Evolutionary conservation across 2,329 filamentous ascomycete genomes (phyloP), one percentile per base, ranked within the genome.

Genomic region (Trichoderma cornu-damae): DNA sequence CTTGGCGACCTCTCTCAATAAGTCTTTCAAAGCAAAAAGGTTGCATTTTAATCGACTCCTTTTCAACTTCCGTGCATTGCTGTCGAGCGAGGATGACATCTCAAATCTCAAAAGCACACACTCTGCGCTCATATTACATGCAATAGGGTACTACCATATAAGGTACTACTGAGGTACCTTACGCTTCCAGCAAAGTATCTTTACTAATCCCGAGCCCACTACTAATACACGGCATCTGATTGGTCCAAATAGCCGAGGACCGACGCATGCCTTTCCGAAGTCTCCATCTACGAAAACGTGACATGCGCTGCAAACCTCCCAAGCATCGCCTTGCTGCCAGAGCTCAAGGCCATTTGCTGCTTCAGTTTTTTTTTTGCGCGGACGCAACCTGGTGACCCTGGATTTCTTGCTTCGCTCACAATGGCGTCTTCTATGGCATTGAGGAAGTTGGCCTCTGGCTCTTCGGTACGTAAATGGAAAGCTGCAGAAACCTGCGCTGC

Each of bases 401-500:
- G 46, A 47, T 67, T 63, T 63, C 61, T 62, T 61, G 57, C 64
- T 59, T 62, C 62, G 65, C 64, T 68, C 66, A 74, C 61, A 67
- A 85, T 81, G 77, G 81, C 83, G 73, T 83, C 82, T 71, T 81
- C 81, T 75, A 83, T 85, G 77, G 81, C 81, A 70, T 75, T 84
- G 79, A 81, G 82, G 73, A 81, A 80, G 72, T 73, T 85, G 69
- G 76, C 79, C 70, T 70, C 77, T 68, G 75, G 76, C 70, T 75
- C 81, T 74, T 72, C 80, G 66, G 82, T 85, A 70, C 70, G 82
- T 80, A 20, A n/a, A 24, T 3, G 30, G 30, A 55, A 46, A 38
- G 9, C 12, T 43, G 51, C 46, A n/a, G 47, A 57, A 44, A 48
- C 44, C 48, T 28, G 16, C 5, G 28, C 26, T 56, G 46, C 43